phyloP scores from a whole-genome alignment of 169 alveolate species.

The Plasmodium gaboni region DNA sequence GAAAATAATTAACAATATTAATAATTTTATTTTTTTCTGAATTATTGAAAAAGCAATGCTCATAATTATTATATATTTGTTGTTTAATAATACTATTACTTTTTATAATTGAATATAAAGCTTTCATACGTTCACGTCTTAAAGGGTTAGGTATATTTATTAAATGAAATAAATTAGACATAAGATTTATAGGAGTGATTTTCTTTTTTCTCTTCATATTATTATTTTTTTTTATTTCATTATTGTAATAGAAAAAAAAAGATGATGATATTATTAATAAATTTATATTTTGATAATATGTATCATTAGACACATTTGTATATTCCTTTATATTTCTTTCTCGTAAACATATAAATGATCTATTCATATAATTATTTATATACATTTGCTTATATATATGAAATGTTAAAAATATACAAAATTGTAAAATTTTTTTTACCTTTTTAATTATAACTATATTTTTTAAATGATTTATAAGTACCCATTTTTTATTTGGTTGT shows the following conservation, averaged over 20 bases:
- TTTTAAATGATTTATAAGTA: constrained; percentile 59
- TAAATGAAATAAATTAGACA: constrained; percentile 64
- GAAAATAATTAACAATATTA: constrained; percentile 52
- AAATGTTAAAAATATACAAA: constrained; percentile 38
- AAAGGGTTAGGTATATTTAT: constrained; percentile 37
- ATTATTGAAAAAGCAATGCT: constrained; percentile 37
- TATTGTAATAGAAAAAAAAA: constrained; percentile 28
- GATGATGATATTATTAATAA: constrained; percentile 13
- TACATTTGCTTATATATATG: constrained; percentile 42
- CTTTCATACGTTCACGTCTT: constrained; percentile 39
- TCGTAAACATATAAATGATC: constrained; percentile 14
- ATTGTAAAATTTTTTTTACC: constrained; percentile 35
- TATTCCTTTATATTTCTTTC: constrained; percentile 9
- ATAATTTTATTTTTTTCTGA: constrained; percentile 50
- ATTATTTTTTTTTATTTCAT: background rate
- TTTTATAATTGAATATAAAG: constrained; percentile 15
- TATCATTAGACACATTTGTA: constrained; percentile 23
- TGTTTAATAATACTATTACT: constrained; percentile 44
- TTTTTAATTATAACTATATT: constrained; percentile 61
- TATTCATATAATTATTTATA: constrained; percentile 40
- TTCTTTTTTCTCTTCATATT: constrained; percentile 15
- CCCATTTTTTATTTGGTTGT: constrained; percentile 6
- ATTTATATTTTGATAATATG: constrained; percentile 15
- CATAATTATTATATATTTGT: constrained; percentile 52
- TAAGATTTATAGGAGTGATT: constrained; percentile 56